Evolutionary conservation across 805 yeast genomes (phyloP).

Genomic region (Sugiyamaella boreocaroliniensis): DNA sequence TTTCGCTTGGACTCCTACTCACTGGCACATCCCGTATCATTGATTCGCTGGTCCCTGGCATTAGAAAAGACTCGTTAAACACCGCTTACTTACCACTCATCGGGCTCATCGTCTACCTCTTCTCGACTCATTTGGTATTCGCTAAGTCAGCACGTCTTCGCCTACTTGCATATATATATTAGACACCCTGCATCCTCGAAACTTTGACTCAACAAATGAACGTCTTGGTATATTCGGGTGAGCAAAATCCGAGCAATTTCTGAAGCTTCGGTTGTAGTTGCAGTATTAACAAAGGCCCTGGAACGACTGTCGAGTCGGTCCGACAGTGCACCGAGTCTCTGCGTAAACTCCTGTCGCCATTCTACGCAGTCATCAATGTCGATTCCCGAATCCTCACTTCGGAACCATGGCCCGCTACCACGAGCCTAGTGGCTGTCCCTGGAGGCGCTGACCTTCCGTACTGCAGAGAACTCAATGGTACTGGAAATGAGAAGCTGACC

Average conservation of each 20-base stretch:
- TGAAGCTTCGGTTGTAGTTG: neutral
- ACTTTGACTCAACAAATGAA: slow-evolving; percentile 42
- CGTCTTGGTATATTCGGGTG: slow-evolving; percentile 61
- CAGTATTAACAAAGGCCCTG: slow-evolving; percentile 45
- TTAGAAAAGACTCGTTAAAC: neutral
- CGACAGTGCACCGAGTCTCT: slow-evolving; percentile 76
- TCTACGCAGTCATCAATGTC: slow-evolving; percentile 77
- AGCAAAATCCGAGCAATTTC: slow-evolving; percentile 7
- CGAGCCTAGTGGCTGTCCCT: slow-evolving; percentile 77
- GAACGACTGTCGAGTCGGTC: slow-evolving; percentile 82
- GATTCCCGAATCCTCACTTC: slow-evolving; percentile 53
- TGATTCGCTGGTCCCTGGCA: slow-evolving; percentile 61
- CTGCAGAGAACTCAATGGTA: slow-evolving; percentile 65
- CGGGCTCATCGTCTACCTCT: slow-evolving; percentile 53
- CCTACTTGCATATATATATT: too few species aligned
- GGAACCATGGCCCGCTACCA: slow-evolving; percentile 86
- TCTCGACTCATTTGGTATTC: too few species aligned
- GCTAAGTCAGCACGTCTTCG: too few species aligned
- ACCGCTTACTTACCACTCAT: slow-evolving; percentile 47
- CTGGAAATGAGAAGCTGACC: slow-evolving; percentile 52
- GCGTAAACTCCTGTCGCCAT: slow-evolving; percentile 68
- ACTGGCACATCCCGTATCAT: slow-evolving; percentile 67
- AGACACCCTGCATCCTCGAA: neutral
- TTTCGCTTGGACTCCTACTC: slow-evolving; percentile 21
- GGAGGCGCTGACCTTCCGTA: slow-evolving; percentile 97